Evolutionary conservation across 1,284 basidiomycete genomes (phyloP).

Genomic region (Irpex sp.): DNA sequence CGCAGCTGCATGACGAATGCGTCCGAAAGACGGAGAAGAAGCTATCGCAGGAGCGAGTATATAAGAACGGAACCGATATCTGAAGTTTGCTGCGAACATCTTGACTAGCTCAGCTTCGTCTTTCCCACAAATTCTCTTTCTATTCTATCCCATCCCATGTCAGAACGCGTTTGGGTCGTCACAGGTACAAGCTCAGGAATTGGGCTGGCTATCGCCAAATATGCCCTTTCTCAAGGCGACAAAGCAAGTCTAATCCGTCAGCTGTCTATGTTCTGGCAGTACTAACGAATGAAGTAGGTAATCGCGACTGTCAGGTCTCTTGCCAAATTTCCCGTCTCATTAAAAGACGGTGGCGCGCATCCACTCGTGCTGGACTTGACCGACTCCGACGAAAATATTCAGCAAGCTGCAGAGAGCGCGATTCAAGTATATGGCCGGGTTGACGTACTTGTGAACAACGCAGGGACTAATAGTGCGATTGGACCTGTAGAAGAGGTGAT

Average conservation of each 20-base stretch:
- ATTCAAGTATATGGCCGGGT: constrained; percentile 15
- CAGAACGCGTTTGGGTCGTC: constrained; percentile 23
- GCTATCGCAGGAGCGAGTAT: too few relatives aligned
- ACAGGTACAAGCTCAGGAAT: constrained; percentile 24
- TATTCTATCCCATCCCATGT: not conserved
- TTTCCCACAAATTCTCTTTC: too few relatives aligned
- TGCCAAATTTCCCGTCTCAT: constrained; percentile 15
- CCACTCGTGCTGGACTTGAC: constrained; percentile 23
- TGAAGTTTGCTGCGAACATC: too few relatives aligned
- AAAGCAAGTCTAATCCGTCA: constrained; percentile 14
- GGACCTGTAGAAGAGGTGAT: constrained; percentile 27
- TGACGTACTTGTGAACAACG: constrained; percentile 24
- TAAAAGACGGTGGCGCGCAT: not conserved
- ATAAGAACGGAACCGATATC: too few relatives aligned
- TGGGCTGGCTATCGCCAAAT: constrained; percentile 22
- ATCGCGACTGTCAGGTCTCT: constrained; percentile 23
- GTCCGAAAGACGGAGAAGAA: too few relatives aligned
- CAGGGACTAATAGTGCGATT: constrained; percentile 17
- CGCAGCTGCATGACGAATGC: too few relatives aligned
- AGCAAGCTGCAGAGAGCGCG: constrained; percentile 16
- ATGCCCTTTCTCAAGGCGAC: constrained; percentile 24
- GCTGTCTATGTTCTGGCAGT: too few relatives aligned
- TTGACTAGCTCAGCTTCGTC: too few relatives aligned
- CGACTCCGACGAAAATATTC: constrained; percentile 20
- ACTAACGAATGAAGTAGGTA: constrained; percentile 16